These are phyloP conservation scores for Dipodascus geniculatus DNA, from an alignment of 805 yeast species.

Conservation along the genomic window DNA sequence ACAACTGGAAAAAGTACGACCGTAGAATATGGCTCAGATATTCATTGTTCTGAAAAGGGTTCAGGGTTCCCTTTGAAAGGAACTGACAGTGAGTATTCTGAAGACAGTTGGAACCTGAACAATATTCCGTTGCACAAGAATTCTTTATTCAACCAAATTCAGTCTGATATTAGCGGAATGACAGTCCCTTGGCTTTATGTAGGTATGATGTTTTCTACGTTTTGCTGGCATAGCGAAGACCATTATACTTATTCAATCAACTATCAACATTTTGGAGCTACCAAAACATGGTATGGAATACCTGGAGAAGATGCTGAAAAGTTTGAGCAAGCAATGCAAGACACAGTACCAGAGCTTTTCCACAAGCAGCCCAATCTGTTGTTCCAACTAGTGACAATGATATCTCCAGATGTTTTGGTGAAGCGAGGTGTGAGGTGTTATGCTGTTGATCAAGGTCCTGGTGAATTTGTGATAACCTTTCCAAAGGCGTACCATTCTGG, in stretches of 20 bases:
- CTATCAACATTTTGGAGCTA: constrained; percentile 81
- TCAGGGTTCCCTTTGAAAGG: constrained; percentile 27
- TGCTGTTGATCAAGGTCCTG: constrained; percentile 63
- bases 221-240: constrained; percentile 96
- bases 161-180: constrained; percentile 62
- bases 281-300: constrained; percentile 90
- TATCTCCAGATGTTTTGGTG: constrained; percentile 51
- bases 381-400: constrained; percentile 72
- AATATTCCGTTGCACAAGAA: constrained; percentile 23
- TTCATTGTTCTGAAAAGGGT: constrained; percentile 26
- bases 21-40: constrained; percentile 32
- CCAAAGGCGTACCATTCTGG: constrained; percentile 91
- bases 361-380: constrained; percentile 76
- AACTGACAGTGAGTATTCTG: constrained; percentile 23
- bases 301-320: constrained; percentile 53
- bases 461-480: constrained; percentile 73
- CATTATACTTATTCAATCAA: constrained; percentile 86
- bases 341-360: constrained; percentile 69
- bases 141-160: constrained; percentile 25
- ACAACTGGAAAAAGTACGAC: constrained; percentile 20
- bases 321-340: constrained; percentile 54
- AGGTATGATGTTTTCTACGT: constrained; percentile 81
- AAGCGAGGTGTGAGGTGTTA: constrained; percentile 35
- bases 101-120: constrained; percentile 29
- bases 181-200: constrained; percentile 92